phyloP scores from a whole-genome alignment of 768 basidiomycete genomes.

The Mycena venus region DNA sequence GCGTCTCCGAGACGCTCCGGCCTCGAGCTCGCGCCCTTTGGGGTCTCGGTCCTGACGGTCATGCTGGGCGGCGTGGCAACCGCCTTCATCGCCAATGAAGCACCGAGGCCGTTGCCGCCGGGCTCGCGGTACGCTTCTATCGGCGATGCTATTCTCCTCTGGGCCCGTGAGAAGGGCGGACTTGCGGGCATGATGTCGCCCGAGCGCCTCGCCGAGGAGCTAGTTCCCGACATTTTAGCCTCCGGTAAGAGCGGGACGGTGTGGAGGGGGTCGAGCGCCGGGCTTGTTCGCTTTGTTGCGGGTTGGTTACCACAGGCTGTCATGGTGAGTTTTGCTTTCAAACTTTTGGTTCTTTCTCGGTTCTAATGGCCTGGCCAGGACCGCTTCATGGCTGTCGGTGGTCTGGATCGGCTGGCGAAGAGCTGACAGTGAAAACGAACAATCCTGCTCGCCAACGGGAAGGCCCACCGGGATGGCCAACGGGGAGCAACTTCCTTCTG shows the following conservation, averaged over 20 bases:
- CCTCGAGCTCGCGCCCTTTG: conserved; percentile 8
- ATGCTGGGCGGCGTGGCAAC: not conserved
- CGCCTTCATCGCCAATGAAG: not conserved
- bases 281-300: not conserved
- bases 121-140: conserved; percentile 1
- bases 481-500: too few relatives aligned
- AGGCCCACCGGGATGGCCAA: too few relatives aligned
- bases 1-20: conserved; percentile 5
- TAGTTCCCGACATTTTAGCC: conserved; percentile 1
- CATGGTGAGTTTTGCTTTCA: conserved; percentile 15
- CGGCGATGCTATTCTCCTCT: not conserved
- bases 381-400: conserved; percentile 19
- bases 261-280: not conserved
- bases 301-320: conserved; percentile 5
- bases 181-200: not conserved
- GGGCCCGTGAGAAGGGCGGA: not conserved
- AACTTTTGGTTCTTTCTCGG: conserved; percentile 4
- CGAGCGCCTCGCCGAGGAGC: not conserved
- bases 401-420: conserved; percentile 11
- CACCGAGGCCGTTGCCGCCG: not conserved
- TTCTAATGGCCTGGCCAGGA: conserved; percentile 13
- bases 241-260: conserved; percentile 3
- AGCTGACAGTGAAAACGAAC: not conserved
- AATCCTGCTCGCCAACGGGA: too few relatives aligned
- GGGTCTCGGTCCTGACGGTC: conserved; percentile 3